Percentiles rank a stretch among this genome's conserved stretches.
Evolutionary conservation across 1,139 yeast genomes (phyloP).

Genomic region (Pichia inconspicua): DNA sequence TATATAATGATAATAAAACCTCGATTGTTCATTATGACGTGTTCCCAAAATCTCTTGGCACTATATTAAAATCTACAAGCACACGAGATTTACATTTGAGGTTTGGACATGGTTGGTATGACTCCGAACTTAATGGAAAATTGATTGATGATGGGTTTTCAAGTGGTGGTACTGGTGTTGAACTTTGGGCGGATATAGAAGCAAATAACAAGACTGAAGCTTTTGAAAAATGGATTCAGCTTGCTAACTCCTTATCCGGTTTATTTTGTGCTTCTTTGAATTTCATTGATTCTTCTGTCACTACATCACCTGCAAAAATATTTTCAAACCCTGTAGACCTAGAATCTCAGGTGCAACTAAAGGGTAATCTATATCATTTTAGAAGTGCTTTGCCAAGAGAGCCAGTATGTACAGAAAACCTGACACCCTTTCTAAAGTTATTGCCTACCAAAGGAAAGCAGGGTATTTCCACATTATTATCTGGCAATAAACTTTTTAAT

Average conservation of each 20-base stretch:
- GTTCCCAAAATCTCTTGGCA: conserved; percentile 79
- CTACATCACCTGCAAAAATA: conserved; percentile 60
- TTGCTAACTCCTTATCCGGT: conserved; percentile 78
- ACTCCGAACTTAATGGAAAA: conserved; percentile 78
- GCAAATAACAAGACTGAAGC: conserved; percentile 53
- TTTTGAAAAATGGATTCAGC: conserved; percentile 55
- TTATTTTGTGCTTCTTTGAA: conserved; percentile 92
- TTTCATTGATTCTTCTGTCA: conserved; percentile 71
- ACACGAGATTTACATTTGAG: conserved; percentile 75
- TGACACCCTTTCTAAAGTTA: conserved; percentile 86
- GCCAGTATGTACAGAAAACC: conserved; percentile 93
- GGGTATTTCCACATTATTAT: conserved; percentile 77
- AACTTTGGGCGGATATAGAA: conserved; percentile 79
- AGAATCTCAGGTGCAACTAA: conserved; percentile 22
- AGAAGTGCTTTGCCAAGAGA: conserved; percentile 92
- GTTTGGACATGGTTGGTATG: conserved; percentile 96
- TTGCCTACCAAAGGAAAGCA: conserved; percentile 90
- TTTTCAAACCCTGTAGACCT: conserved; percentile 30
- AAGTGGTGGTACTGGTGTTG: conserved; percentile 95
- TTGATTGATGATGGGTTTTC: conserved; percentile 63
- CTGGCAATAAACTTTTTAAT: conserved; percentile 94
- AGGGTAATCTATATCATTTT: conserved; percentile 44
- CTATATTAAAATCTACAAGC: conserved; percentile 58
- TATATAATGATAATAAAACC: conserved; percentile 23
- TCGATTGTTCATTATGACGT: conserved; percentile 51